Base-by-base conservation (phyloP, 2,329 filamentous ascomycete genomes). In the Aureobasidium sp. region DNA sequence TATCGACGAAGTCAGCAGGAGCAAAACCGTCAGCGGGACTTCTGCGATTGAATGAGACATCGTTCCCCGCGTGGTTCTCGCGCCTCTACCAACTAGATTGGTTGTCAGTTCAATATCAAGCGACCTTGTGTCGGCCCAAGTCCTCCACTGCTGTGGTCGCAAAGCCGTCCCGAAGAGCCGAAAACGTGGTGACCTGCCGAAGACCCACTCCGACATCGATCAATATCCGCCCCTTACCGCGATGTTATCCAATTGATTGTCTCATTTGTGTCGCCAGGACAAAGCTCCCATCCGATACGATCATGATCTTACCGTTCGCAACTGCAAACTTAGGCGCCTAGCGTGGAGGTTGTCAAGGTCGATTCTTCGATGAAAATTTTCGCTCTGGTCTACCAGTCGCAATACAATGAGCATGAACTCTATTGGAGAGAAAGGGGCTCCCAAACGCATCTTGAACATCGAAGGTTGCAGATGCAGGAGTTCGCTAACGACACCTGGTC, bases 291-390 rank as follows among this genome's bases (percentile, higher is more conserved):
- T 41, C 11, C 50, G 37, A 45, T 45, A 34, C 16, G 53, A 44
- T 45, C 53, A 57, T 57, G 53, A 45, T 44, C 53, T 45, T 36
- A 44, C 39, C 53, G 41, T 57, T 45, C 53, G 5, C 53, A 16
- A 55, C 39, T 36, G 53, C 39, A 45, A 57, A 44, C 39, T 57
- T 45, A 32, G n/a, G 16, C n/a, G 29, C n/a, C 21, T 57, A 57
- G 41, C 41, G 53, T 25, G 21, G 30, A 57, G 53, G 27, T 57
- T 44, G 39, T 44, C 36, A 39, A 53, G 37, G 16, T 27, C 29
- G 10, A 36, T 44, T 34, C n/a, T 36, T 55, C 21, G 30, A 32
- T 54, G 36, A 39, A 27, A 39, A 42, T 21, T 37, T 53, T 27
- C 10, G 15, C 27, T 30, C 27, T 32, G 36, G 8, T 21, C 37